Percentiles rank a stretch among this genome's conserved stretches.
Conservation (phyloP, 1,284 basidiomycete genomes). For the Cryptococcus sp. region DNA sequence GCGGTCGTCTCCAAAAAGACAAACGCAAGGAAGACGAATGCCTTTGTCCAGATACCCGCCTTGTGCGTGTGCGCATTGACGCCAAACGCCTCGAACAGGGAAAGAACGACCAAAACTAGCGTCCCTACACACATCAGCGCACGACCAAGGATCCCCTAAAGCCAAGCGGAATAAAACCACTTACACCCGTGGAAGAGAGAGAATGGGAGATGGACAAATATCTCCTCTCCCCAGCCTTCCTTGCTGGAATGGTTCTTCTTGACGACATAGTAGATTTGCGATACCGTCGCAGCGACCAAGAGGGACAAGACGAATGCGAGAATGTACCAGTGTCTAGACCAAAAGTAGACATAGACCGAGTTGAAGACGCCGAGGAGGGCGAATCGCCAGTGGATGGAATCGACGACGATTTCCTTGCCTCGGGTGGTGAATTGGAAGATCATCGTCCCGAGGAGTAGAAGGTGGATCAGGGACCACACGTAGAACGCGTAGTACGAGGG, state of each 20-base stretch:
- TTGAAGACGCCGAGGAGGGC: constrained; percentile 78
- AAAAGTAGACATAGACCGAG: constrained; percentile 76
- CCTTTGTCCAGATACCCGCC: constrained; percentile 84
- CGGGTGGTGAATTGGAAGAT: constrained; percentile 71
- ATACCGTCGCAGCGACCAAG: constrained; percentile 55
- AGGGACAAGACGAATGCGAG: constrained; percentile 78
- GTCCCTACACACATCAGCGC: no score
- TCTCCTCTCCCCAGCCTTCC: constrained; percentile 65
- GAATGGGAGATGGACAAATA: constrained; percentile 60
- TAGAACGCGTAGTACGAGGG: constrained; percentile 63
- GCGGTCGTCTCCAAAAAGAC: constrained; percentile 92
- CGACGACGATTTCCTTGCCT: constrained; percentile 74
- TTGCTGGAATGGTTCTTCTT: constrained; percentile 66
- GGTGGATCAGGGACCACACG: constrained; percentile 50
- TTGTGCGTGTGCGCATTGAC: constrained; percentile 60
- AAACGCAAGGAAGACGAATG: constrained; percentile 83
- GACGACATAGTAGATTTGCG: constrained; percentile 81
- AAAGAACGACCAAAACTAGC: constrained; percentile 80
- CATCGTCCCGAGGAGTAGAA: constrained; percentile 77
- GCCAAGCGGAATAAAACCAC: constrained; percentile 8
- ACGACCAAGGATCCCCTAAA: constrained; percentile 1
- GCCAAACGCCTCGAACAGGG: constrained; percentile 87
- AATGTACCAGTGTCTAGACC: constrained; percentile 61
- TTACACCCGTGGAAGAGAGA: constrained; percentile 85
- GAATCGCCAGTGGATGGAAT: constrained; percentile 83